phyloP scores from a whole-genome alignment of 352 stramenopile genomes.

The Elongisporangium senticosum region DNA sequence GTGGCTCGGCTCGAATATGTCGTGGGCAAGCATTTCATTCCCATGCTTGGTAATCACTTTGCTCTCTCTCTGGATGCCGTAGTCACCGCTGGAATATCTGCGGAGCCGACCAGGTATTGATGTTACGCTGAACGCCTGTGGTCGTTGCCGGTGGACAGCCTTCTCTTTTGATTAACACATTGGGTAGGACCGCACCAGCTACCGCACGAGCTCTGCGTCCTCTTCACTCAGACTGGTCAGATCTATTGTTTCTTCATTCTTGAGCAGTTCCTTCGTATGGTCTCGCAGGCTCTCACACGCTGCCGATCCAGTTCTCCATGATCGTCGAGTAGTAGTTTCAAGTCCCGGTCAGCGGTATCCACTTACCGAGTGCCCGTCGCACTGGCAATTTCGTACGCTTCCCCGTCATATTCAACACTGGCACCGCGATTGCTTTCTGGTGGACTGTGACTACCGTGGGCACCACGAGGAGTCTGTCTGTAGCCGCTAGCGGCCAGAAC shows the following conservation, averaged over 20 bases:
- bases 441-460: slow-evolving; percentile 6
- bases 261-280: background rate
- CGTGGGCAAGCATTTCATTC: slow-evolving; percentile 8
- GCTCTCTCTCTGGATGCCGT: slow-evolving; percentile 7
- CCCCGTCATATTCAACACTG: slow-evolving; percentile 13
- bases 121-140: slow-evolving; percentile 10
- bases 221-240: slow-evolving; percentile 3
- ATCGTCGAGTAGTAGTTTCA: slow-evolving; percentile 10
- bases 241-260: slow-evolving; percentile 5
- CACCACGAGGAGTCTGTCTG: slow-evolving; percentile 5
- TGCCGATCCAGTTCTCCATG: slow-evolving; percentile 3
- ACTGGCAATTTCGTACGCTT: slow-evolving; percentile 6
- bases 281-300: background rate
- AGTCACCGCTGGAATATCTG: slow-evolving; percentile 10
- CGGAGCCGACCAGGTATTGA: slow-evolving; percentile 9
- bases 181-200: slow-evolving; percentile 9
- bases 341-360: slow-evolving; percentile 8
- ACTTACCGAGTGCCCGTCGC: slow-evolving; percentile 7
- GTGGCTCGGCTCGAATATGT: slow-evolving; percentile 10
- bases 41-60: slow-evolving; percentile 8
- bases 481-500: slow-evolving; percentile 2
- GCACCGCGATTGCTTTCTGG: background rate
- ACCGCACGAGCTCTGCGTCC: slow-evolving; percentile 3
- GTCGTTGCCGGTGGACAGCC: slow-evolving; percentile 7
- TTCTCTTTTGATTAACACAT: background rate